phyloP scores from a whole-genome alignment of 257 asterid species.

The Solanum piurae region DNA sequence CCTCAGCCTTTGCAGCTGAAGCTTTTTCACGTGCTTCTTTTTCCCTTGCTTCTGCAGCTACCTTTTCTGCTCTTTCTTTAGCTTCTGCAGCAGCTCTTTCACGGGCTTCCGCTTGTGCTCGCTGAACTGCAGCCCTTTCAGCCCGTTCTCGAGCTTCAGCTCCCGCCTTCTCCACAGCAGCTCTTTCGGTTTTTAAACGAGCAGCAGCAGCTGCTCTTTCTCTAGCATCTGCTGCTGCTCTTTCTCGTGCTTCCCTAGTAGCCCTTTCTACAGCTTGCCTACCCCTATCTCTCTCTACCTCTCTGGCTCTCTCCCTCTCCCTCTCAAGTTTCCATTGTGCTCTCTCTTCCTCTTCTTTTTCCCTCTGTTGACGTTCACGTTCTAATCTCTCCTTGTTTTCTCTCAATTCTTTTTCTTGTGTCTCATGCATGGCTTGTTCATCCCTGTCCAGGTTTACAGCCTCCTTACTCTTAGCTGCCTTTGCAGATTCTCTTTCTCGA shows the following conservation, averaged over 20 bases:
- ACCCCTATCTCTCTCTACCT: conserved; percentile 65
- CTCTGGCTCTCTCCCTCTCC: conserved; percentile 62
- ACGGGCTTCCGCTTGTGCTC: conserved; percentile 94
- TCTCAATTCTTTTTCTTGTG: conserved; percentile 50
- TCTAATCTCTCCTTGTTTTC: conserved; percentile 72
- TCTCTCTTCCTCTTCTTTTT: conserved; percentile 67
- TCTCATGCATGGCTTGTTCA: conserved; percentile 35
- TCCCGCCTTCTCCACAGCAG: conserved; percentile 64
- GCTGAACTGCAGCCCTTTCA: conserved; percentile 88
- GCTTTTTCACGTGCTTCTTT: conserved; percentile 58
- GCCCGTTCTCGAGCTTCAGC: conserved; percentile 84
- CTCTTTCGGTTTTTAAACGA: conserved; percentile 61
- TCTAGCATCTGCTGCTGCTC: conserved; percentile 72
- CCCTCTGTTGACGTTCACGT: conserved; percentile 55
- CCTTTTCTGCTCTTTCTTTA: conserved; percentile 73
- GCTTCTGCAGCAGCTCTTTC: conserved; percentile 98
- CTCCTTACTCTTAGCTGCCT: conserved; percentile 70
- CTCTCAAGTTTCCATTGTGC: conserved; percentile 71
- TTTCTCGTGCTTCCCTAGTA: conserved; percentile 91
- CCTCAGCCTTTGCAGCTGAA: conserved; percentile 53
- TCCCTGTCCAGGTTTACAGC: conserved; percentile 40
- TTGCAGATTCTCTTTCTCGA: conserved; percentile 82
- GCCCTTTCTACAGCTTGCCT: conserved; percentile 96
- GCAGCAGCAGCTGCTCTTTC: conserved; percentile 62
- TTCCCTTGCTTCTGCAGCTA: conserved; percentile 82